These are phyloP conservation scores for Gnaphalium uliginosum DNA, from an alignment of 129 eudicot species.

Conservation along the genomic window DNA sequence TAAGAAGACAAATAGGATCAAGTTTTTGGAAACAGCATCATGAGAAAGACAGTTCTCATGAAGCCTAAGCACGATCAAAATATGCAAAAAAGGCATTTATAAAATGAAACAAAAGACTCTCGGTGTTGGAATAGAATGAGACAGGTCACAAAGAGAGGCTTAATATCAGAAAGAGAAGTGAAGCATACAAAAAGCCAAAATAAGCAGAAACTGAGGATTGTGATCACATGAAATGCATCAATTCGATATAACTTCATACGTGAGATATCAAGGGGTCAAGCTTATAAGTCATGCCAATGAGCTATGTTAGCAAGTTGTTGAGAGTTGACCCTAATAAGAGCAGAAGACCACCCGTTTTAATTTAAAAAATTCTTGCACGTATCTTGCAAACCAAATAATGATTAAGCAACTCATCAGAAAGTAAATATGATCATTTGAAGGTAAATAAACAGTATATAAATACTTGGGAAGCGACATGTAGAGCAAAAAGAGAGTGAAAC, in stretches of 20 bases:
- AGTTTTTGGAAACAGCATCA: background rate
- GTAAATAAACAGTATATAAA: background rate
- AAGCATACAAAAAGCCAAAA: slow-evolving; percentile 1
- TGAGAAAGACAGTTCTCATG: background rate
- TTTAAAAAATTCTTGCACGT: background rate
- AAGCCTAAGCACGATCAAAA: background rate
- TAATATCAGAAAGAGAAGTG: background rate
- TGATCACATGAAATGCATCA: slow-evolving; percentile 1
- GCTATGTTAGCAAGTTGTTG: background rate
- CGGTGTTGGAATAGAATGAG: background rate
- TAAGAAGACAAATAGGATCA: background rate
- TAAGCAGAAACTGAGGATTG: background rate
- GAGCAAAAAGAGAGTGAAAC: slow-evolving; percentile 7
- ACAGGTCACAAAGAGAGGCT: background rate
- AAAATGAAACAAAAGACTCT: background rate
- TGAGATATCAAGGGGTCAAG: background rate
- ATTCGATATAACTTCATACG: background rate
- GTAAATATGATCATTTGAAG: background rate
- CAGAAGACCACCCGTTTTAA: background rate
- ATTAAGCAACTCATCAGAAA: background rate
- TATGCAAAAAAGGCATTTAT: background rate
- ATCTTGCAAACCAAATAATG: background rate
- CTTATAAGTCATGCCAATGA: background rate
- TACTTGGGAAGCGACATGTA: background rate
- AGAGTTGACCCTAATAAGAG: background rate